Evolutionary conservation across 2,329 filamentous ascomycete genomes (phyloP), one percentile per base, ranked within the genome.

Genomic region (Alternaria rosae): DNA sequence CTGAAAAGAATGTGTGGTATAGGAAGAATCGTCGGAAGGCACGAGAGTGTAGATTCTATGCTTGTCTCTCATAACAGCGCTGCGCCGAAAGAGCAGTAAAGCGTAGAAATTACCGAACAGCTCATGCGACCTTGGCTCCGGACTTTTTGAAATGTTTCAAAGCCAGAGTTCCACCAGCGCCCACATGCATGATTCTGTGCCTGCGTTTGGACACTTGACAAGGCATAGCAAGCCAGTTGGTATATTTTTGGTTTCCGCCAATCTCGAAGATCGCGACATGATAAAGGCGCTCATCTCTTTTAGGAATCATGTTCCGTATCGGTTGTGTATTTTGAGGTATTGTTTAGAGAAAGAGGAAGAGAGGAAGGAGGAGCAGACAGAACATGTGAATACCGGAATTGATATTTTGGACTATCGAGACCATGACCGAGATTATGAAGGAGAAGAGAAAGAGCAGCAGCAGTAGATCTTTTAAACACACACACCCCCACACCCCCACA

Each of bases 201-300:
- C n/a, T n/a, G n/a, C n/a, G n/a, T n/a, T n/a, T n/a, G n/a, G n/a
- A n/a, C n/a, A n/a, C n/a, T n/a, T n/a, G n/a, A n/a, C n/a, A n/a
- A n/a, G n/a, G n/a, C n/a, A n/a, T n/a, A n/a, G n/a, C n/a, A n/a
- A n/a, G n/a, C n/a, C n/a, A n/a, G n/a, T n/a, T n/a, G n/a, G n/a
- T n/a, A n/a, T n/a, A n/a, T n/a, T n/a, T n/a, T n/a, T n/a, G n/a
- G n/a, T n/a, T 38, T n/a, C 1, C 32, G 35, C n/a, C 15, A 38
- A 38, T 38, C 3, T 38, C 35, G n/a, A 38, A 17, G 35, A 38
- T 38, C 2, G 32, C 32, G 3, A 38, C 32, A 38, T n/a, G 0
- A 35, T 2, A 2, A 2, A 1, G 4, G 1, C 13, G 0, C 1
- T 1, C 1, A 35, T n/a, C 0, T 35, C 32, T n/a, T 35, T 35